Base-by-base conservation (phyloP, 345 rosid species). In the Turritis glabra region DNA sequence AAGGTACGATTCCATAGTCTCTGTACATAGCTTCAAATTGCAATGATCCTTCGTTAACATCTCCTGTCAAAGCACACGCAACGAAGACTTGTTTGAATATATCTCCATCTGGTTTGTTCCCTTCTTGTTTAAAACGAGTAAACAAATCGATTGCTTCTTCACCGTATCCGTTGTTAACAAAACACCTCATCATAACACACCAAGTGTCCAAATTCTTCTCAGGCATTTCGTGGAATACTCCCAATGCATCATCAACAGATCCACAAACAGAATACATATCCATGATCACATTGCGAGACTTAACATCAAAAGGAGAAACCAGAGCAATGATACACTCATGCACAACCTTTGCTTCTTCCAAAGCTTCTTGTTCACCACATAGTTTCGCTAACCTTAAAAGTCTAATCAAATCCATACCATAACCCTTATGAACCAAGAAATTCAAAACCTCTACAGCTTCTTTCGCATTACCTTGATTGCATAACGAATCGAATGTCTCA, bases 101-200 rank as follows among this genome's bases (percentile, higher is more conserved):
- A 58, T 83, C 81, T 21, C 86, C 85, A 17, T 90, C 84, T 3
- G 90, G 91, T 67, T 77, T 81, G 48, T 81, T 66, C 46, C 90
- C 91, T 18, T 81, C 81, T 71, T 80, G 78, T 80, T 85, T 90
- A 62, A 90, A 92, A 59, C 69, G 75, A 72, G 66, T 56, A 67
- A 88, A 92, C 43, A 87, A 73, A 54, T 90, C 86, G 17, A 91
- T 73, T 44, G 91, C 89, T 59, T 87, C 91, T 79, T 92, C 92
- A 65, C 88, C 88, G 1, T 75, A 81, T 46, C 81, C 98, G 71
- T 80, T 85, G 75, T 80, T 85, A 8, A 86, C 84, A 30, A 92
- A 80, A 82, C 92, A 70, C 64, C 80, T 81, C 67, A 85, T 86
- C 85, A 90, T 86, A 26, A 80, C 81, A 67, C 84, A 81, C 91